phyloP scores from a whole-genome alignment of 495 filamentous ascomycete species.

The Aspergillus heteromorphus region DNA sequence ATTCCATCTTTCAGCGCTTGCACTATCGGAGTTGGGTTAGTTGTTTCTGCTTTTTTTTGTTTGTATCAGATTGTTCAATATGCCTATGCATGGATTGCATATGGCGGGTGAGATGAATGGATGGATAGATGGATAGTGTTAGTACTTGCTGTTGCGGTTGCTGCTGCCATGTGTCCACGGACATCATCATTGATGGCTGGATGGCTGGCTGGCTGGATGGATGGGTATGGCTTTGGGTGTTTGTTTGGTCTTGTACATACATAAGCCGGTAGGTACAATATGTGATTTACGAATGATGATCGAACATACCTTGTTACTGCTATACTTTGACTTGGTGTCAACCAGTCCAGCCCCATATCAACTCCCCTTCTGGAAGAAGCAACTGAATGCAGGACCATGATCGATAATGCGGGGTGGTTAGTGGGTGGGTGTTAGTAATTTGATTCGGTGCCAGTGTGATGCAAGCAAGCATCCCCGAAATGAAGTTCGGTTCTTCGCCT shows the following conservation, averaged over 20 bases:
- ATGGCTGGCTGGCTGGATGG: no score
- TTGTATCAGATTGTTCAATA: background rate
- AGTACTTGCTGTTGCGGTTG: no score
- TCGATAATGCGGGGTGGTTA: background rate
- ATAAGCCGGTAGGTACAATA: slow-evolving; percentile 6
- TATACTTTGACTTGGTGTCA: no score
- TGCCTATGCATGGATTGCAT: background rate
- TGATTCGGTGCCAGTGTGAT: background rate
- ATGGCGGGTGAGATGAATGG: background rate
- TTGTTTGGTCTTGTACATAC: slow-evolving; percentile 7
- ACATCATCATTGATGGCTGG: no score
- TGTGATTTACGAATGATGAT: slow-evolving; percentile 10
- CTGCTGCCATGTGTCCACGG: no score
- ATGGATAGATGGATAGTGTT: background rate
- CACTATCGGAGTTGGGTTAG: slow-evolving; percentile 3
- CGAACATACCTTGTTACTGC: background rate
- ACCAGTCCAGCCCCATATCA: no score
- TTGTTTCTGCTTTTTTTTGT: background rate
- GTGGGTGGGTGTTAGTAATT: no score
- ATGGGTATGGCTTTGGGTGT: background rate
- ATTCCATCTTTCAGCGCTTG: background rate
- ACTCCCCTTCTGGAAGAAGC: no score
- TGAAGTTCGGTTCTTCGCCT: no score
- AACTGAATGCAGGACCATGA: background rate
- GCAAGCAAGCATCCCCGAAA: background rate